Conservation (phyloP, 768 basidiomycete species). For the Collybiopsis confluens region DNA sequence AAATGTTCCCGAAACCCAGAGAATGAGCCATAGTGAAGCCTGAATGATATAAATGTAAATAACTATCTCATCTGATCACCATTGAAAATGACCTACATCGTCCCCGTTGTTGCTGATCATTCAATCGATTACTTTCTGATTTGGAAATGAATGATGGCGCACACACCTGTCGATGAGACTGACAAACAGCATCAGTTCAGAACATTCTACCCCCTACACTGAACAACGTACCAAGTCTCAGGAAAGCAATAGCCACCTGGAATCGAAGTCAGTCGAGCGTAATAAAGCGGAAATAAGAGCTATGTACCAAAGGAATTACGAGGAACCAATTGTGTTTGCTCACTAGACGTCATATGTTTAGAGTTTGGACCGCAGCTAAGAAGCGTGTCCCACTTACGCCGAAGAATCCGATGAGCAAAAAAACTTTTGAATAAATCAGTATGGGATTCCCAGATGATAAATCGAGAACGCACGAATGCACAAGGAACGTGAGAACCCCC, state of each 20-base stretch:
- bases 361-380: too few species aligned
- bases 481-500: constrained; percentile 28
- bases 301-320: constrained; percentile 27
- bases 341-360: constrained; percentile 25
- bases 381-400: constrained; percentile 31
- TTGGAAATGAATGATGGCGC: background rate
- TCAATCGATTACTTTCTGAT: too few species aligned
- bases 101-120: background rate
- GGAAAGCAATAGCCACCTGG: constrained; percentile 21
- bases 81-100: background rate
- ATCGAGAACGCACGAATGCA: constrained; percentile 20
- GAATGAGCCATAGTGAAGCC: constrained; percentile 11
- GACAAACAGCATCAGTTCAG: background rate
- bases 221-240: constrained; percentile 22
- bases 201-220: too few species aligned
- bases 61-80: too few species aligned
- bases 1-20: constrained; percentile 11
- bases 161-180: constrained; percentile 27
- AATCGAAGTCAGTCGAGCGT: background rate
- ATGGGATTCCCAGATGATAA: background rate
- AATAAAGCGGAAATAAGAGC: background rate
- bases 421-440: constrained; percentile 20
- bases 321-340: constrained; percentile 31
- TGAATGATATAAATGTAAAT: too few species aligned
- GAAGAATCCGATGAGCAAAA: constrained; percentile 35